phyloP scores from a whole-genome alignment of 192 early-diverging fungal genomes.

The Coemansia sp. region DNA sequence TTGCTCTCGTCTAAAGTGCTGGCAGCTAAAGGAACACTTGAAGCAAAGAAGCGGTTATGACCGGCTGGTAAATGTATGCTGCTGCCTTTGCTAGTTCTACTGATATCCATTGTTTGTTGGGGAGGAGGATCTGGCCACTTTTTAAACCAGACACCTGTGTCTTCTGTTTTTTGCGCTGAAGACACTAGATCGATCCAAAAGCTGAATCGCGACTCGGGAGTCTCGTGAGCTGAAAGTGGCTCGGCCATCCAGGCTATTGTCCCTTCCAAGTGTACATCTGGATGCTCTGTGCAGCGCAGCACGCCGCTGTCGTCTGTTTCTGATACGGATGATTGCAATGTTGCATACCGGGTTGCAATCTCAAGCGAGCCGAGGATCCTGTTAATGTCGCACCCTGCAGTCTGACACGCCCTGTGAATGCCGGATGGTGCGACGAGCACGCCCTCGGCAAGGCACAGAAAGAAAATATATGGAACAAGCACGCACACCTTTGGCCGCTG shows the following conservation, averaged over 20 bases:
- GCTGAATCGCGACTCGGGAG: slow-evolving; percentile 30
- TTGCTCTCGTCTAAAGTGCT: background rate
- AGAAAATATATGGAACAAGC: slow-evolving; percentile 48
- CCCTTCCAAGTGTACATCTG: slow-evolving; percentile 15
- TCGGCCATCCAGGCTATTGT: slow-evolving; percentile 36
- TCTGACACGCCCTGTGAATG: slow-evolving; percentile 17
- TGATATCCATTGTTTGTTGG: background rate
- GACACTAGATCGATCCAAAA: slow-evolving; percentile 37
- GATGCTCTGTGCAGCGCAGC: background rate
- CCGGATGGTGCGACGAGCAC: slow-evolving; percentile 29
- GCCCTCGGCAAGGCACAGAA: slow-evolving; percentile 43
- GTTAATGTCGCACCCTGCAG: slow-evolving; percentile 39
- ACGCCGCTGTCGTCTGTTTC: background rate
- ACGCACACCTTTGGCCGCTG: slow-evolving; percentile 24
- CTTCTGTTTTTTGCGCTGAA: slow-evolving; percentile 15
- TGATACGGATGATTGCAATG: background rate
- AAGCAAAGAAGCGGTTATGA: slow-evolving; percentile 2
- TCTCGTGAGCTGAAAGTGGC: slow-evolving; percentile 25
- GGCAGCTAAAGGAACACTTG: background rate
- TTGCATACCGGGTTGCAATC: slow-evolving; percentile 12
- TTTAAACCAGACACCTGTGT: slow-evolving; percentile 10
- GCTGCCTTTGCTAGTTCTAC: background rate
- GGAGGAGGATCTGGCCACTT: slow-evolving; percentile 43
- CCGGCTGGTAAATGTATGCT: background rate
- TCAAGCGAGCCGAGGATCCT: slow-evolving; percentile 35